phyloP scores from a whole-genome alignment of 176 grass and related monocot genomes.

The Aegilops umbellulata region DNA sequence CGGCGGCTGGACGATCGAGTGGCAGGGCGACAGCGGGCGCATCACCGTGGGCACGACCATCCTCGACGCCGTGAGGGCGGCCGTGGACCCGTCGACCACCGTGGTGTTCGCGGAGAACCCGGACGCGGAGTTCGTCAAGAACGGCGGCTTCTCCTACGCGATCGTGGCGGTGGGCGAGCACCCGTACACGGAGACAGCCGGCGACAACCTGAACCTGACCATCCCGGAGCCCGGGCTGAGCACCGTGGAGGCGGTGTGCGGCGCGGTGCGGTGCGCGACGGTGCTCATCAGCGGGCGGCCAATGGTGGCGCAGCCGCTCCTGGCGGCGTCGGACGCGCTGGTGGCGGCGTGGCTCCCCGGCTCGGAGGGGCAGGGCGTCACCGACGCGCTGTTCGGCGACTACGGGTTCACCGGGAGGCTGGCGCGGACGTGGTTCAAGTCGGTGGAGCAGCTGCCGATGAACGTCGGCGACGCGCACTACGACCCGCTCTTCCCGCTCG shows the following conservation, averaged over 20 bases:
- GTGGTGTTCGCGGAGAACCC: constrained; percentile 91
- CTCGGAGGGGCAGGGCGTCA: constrained; percentile 75
- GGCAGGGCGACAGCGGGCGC: constrained; percentile 65
- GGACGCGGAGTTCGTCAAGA: constrained; percentile 56
- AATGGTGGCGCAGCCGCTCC: constrained; percentile 76
- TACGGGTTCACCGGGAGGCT: constrained; percentile 86
- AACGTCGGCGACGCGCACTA: constrained; percentile 75
- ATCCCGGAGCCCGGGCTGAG: constrained; percentile 77
- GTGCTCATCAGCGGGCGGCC: constrained; percentile 86
- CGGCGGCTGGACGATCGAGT: constrained; percentile 95
- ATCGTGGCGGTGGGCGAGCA: constrained; percentile 83
- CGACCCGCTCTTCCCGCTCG: constrained; percentile 79
- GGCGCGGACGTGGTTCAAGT: constrained; percentile 93
- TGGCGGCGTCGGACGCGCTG: constrained; percentile 50
- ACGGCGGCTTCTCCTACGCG: constrained; percentile 76
- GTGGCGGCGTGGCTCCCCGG: constrained; percentile 93
- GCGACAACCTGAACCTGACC: constrained; percentile 92
- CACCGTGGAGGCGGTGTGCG: constrained; percentile 71
- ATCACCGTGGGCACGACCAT: constrained; percentile 84
- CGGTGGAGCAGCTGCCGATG: constrained; percentile 95
- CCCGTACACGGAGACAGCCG: constrained; percentile 81
- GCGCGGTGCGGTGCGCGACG: constrained; percentile 51
- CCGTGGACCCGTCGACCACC: constrained; percentile 69
- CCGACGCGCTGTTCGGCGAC: constrained; percentile 87
- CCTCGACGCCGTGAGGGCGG: constrained; percentile 71